Base-by-base conservation (phyloP, 148 eudicot genomes). In the Vaccinium macrocarpon region DNA sequence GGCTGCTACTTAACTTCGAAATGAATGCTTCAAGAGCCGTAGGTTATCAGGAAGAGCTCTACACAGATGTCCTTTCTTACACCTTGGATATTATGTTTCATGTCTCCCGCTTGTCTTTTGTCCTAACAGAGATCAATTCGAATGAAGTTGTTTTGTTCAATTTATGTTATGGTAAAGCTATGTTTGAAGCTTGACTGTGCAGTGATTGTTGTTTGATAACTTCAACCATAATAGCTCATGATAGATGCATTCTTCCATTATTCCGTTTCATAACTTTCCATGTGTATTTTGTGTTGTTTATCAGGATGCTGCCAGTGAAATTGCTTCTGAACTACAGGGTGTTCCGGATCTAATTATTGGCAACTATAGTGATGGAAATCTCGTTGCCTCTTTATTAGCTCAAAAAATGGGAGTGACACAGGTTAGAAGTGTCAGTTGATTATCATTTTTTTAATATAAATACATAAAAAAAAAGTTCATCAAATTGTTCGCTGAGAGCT, bases 341-440 rank as follows among this genome's bases (percentile, higher is more conserved):
- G 89, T 71, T 80, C 99, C 99, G 46, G 98, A 97, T 87, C 84
- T 97, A 66, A 92, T 97, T 79, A 95, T 97, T 79, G 99, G 99
- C 52, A 97, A 97, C 89, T 97, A 97, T 84, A 97, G 98, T 88
- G 99, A 97, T 85, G 99, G 99, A 42, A 97, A 97, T 82, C 93
- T 97, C 48, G 99, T 95, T 66, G 96, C 99, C 48, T 93, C 99
- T 61, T 89, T 97, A 76, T 87, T 97, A 85, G 79, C 98, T 82
- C 78, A 95, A 86, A 97, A 93, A 83, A 88, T 95, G 95, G 99
- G 99, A 61, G 95, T 97, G 66, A 97, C 99, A 57, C 96, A 95
- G 98, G 99, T 97, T 49, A 62, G 55, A 56, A 89, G 77, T 25
- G 52, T 82, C 50, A 52, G 71, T 62, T 46, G 13, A 76, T 9